phyloP scores from a whole-genome alignment of 1,284 basidiomycete genomes.

The Veloboletus limbatus region DNA sequence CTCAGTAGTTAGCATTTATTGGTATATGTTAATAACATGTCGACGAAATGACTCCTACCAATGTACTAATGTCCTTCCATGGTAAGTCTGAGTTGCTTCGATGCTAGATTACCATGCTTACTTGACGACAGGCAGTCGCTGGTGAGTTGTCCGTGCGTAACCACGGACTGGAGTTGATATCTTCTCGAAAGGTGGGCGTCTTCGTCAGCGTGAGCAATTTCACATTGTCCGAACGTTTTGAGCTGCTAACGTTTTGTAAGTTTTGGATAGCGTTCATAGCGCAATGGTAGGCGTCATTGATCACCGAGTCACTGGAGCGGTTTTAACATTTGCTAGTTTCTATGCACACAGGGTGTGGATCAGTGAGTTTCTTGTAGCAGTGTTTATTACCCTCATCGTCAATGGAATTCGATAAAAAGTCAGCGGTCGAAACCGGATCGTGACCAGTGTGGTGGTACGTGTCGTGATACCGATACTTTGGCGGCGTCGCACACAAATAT shows the following conservation, averaged over 20 bases:
- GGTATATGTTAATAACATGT: not conserved
- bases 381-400: not conserved
- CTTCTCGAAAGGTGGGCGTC: not conserved
- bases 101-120: not conserved
- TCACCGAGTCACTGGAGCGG: not conserved
- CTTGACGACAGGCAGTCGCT: not conserved
- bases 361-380: not conserved
- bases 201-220: not conserved
- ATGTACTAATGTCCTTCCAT: not conserved
- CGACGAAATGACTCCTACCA: not conserved
- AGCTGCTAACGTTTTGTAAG: not conserved
- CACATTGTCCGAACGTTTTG: not conserved
- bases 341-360: conserved; percentile 1
- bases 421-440: not conserved
- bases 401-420: not conserved
- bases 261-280: not conserved
- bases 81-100: not conserved
- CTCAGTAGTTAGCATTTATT: not conserved
- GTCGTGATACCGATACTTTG: not conserved
- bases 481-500: not conserved
- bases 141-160: not conserved
- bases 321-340: not conserved
- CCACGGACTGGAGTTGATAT: not conserved
- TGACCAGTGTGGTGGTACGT: not conserved
- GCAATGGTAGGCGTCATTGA: not conserved